Conservation (phyloP, 805 yeast genomes). For the Millerozyma acaciae region DNA sequence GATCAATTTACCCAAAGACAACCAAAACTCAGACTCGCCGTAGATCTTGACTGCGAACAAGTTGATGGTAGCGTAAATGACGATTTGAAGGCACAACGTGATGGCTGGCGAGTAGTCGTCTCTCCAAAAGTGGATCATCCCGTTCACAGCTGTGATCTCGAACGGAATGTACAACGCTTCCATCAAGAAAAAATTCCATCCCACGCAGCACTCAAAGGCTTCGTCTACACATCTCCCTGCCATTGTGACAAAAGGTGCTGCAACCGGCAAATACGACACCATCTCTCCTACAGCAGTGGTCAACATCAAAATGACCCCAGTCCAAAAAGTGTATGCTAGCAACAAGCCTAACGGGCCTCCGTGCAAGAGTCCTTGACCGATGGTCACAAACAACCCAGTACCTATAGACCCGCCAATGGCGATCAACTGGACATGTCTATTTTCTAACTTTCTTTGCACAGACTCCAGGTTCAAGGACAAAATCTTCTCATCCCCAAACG, state of each 20-base stretch:
- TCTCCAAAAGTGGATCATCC: slow-evolving; percentile 53
- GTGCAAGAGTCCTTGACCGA: slow-evolving; percentile 24
- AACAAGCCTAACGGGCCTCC: slow-evolving; percentile 36
- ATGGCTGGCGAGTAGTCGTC: slow-evolving; percentile 47
- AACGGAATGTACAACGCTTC: slow-evolving; percentile 45
- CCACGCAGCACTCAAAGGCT: slow-evolving; percentile 31
- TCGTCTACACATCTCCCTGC: slow-evolving; percentile 37
- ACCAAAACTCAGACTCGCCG: slow-evolving; percentile 51
- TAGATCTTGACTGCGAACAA: slow-evolving; percentile 46
- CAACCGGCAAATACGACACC: slow-evolving; percentile 34
- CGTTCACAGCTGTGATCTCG: slow-evolving; percentile 47
- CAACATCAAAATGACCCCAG: slow-evolving; percentile 25
- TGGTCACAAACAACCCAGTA: slow-evolving; percentile 33
- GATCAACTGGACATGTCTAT: slow-evolving; percentile 11
- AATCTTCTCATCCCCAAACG: not conserved
- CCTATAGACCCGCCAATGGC: slow-evolving; percentile 12
- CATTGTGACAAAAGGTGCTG: slow-evolving; percentile 35
- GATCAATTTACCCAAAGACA: slow-evolving; percentile 36
- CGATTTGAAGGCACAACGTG: slow-evolving; percentile 40
- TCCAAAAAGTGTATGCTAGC: slow-evolving; percentile 31
- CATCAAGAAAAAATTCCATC: slow-evolving; percentile 38
- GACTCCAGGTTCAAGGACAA: not conserved
- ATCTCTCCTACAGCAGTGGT: slow-evolving; percentile 37
- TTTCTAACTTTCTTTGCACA: slow-evolving; percentile 8
- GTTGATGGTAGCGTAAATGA: slow-evolving; percentile 40